A percentile compares a stretch with the other conserved stretches of the same genome.
Conservation (phyloP, 1,284 basidiomycete species). For the Somion occarium region DNA sequence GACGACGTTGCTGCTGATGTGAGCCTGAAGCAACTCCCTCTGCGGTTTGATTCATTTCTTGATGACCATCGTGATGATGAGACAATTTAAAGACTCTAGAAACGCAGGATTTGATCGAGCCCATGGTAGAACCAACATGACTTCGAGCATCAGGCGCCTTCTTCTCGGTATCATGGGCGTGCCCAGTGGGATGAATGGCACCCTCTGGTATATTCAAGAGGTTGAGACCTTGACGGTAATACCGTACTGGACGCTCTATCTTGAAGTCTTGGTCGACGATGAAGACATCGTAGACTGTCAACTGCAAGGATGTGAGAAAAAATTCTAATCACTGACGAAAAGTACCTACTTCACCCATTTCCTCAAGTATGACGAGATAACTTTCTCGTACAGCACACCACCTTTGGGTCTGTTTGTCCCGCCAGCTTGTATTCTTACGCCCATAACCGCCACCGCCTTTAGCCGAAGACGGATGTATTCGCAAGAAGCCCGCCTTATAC, state of each 20-base stretch:
- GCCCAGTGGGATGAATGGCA: slow-evolving; percentile 17
- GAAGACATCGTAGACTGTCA: slow-evolving; percentile 89
- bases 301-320: slow-evolving; percentile 33
- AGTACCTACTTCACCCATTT: slow-evolving; percentile 74
- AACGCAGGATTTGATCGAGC: slow-evolving; percentile 46
- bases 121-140: slow-evolving; percentile 15
- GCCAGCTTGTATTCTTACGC: slow-evolving; percentile 57
- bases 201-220: slow-evolving; percentile 38
- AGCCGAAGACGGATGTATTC: slow-evolving; percentile 46
- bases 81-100: slow-evolving; percentile 40
- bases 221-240: slow-evolving; percentile 74
- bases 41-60: not conserved
- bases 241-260: slow-evolving; percentile 75
- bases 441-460: slow-evolving; percentile 55
- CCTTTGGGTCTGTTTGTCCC: slow-evolving; percentile 65
- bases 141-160: slow-evolving; percentile 19
- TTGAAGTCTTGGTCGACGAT: slow-evolving; percentile 88
- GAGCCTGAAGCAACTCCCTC: not conserved
- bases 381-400: slow-evolving; percentile 97
- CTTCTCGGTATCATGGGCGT: slow-evolving; percentile 20
- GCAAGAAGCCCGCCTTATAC: slow-evolving; percentile 87
- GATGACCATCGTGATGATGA: slow-evolving; percentile 5
- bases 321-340: slow-evolving; percentile 12
- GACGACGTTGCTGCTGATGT: slow-evolving; percentile 14
- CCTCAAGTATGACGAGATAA: slow-evolving; percentile 85